Conservation (phyloP, 2,329 filamentous ascomycete species). For the Beauveria bassiana region DNA sequence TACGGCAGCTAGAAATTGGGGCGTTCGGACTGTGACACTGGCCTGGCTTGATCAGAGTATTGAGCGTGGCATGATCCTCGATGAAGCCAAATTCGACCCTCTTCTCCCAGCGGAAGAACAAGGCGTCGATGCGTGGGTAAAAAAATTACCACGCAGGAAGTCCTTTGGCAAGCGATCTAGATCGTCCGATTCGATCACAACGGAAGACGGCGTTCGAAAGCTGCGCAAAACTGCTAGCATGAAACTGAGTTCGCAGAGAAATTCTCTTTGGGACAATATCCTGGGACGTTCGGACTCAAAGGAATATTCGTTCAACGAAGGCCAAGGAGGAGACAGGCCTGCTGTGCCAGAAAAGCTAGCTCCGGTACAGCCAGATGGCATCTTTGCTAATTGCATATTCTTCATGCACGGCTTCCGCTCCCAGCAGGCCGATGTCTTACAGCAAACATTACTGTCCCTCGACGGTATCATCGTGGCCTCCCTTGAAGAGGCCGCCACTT, state of each 20-base stretch:
- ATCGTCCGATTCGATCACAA: conserved; percentile 34
- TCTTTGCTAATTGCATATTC: conserved; percentile 51
- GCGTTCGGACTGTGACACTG: conserved; percentile 67
- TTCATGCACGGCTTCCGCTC: conserved; percentile 52
- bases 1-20: conserved; percentile 76
- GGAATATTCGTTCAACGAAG: conserved; percentile 26
- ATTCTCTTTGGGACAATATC: conserved; percentile 87
- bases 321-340: conserved; percentile 13
- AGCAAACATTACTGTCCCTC: conserved; percentile 39
- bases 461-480: conserved; percentile 37
- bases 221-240: conserved; percentile 80
- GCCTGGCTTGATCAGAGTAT: conserved; percentile 84
- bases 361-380: conserved; percentile 26
- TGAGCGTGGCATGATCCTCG: conserved; percentile 80
- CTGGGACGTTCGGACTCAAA: conserved; percentile 41
- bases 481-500: conserved; percentile 31
- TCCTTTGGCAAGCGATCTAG: conserved; percentile 53
- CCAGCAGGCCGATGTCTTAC: conserved; percentile 41
- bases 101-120: conserved; percentile 60
- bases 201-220: conserved; percentile 63
- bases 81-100: conserved; percentile 80
- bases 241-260: conserved; percentile 70
- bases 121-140: conserved; percentile 68
- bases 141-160: conserved; percentile 36
- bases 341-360: conserved; percentile 9